Evolutionary conservation across 441 rosid genomes (phyloP).

Genomic region (Hura crepitans): DNA sequence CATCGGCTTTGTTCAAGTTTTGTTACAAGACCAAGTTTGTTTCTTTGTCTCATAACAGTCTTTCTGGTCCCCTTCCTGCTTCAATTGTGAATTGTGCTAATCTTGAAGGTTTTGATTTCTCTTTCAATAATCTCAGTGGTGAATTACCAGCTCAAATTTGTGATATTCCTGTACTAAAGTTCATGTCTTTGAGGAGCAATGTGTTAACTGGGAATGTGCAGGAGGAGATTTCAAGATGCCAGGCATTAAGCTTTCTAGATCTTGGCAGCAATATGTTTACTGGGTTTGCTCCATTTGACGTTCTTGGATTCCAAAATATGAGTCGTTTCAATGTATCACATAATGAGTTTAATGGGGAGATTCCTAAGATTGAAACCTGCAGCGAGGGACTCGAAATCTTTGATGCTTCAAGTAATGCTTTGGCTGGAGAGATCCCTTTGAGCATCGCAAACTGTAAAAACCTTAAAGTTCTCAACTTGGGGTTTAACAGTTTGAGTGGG

Average conservation of each 20-base stretch:
- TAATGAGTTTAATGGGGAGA: constrained; percentile 62
- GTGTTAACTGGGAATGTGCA: constrained; percentile 54
- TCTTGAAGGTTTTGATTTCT: constrained; percentile 79
- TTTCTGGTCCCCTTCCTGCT: constrained; percentile 67
- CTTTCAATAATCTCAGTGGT: constrained; percentile 67
- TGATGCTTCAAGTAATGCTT: constrained; percentile 71
- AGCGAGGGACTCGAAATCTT: constrained; percentile 51
- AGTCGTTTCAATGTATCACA: constrained; percentile 60
- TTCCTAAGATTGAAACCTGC: constrained; percentile 54
- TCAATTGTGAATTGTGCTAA: constrained; percentile 56
- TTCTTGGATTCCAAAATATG: constrained; percentile 52
- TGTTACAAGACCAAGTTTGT: constrained; percentile 76
- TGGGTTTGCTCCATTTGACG: constrained; percentile 66
- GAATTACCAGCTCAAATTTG: constrained; percentile 61
- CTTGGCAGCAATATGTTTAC: constrained; percentile 62
- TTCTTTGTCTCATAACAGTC: constrained; percentile 61
- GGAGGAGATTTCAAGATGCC: constrained; percentile 51
- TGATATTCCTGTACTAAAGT: constrained; percentile 50
- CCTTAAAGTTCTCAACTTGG: constrained; percentile 72
- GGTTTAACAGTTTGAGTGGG: constrained; percentile 66
- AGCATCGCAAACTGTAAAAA: constrained; percentile 58
- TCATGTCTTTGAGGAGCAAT: constrained; percentile 61
- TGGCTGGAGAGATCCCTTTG: constrained; percentile 54
- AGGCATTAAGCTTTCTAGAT: constrained; percentile 55
- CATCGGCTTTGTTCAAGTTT: constrained; percentile 53